A percentile compares a stretch with the other conserved stretches of the same genome.
phyloP scores from a whole-genome alignment of 2,329 filamentous ascomycete genomes.

The Trichophyton rubrum region DNA sequence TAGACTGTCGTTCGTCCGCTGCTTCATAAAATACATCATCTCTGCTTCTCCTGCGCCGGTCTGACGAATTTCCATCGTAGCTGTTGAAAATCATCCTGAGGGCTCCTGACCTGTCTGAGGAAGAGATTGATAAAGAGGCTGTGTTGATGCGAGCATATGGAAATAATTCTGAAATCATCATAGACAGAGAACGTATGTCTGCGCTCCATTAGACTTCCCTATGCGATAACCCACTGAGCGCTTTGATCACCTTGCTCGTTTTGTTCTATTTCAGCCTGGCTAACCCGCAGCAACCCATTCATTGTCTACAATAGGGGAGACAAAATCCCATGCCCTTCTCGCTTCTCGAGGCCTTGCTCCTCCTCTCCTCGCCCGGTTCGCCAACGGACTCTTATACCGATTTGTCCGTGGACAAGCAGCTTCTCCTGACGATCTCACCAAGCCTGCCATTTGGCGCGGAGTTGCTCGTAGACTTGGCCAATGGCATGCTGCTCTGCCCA shows the following conservation, averaged over 20 bases:
- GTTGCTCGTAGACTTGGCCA: slow-evolving; percentile 75
- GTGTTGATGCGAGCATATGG: slow-evolving; percentile 88
- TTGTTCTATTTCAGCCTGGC: neutral
- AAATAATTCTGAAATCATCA: slow-evolving; percentile 83
- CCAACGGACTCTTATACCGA: slow-evolving; percentile 90
- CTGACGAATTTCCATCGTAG: slow-evolving; percentile 20
- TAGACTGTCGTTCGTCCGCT: neutral
- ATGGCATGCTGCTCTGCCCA: slow-evolving; percentile 70
- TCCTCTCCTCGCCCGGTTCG: slow-evolving; percentile 75
- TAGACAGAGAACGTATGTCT: slow-evolving; percentile 77
- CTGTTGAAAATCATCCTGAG: slow-evolving; percentile 40
- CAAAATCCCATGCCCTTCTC: slow-evolving; percentile 66
- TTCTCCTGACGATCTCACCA: slow-evolving; percentile 65
- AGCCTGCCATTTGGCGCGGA: slow-evolving; percentile 63
- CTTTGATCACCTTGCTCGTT: no score
- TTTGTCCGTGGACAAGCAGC: slow-evolving; percentile 75
- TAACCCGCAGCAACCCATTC: slow-evolving; percentile 8
- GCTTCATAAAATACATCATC: neutral
- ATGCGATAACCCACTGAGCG: neutral
- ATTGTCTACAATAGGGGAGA: slow-evolving; percentile 39
- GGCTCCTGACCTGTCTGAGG: slow-evolving; percentile 54
- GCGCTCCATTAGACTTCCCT: neutral
- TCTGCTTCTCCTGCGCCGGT: neutral
- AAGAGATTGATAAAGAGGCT: slow-evolving; percentile 70
- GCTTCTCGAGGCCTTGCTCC: slow-evolving; percentile 75